A percentile compares a stretch with the other conserved stretches of the same genome.
phyloP scores from a whole-genome alignment of 257 asterid genomes.

The Solanum bulbocastanum region DNA sequence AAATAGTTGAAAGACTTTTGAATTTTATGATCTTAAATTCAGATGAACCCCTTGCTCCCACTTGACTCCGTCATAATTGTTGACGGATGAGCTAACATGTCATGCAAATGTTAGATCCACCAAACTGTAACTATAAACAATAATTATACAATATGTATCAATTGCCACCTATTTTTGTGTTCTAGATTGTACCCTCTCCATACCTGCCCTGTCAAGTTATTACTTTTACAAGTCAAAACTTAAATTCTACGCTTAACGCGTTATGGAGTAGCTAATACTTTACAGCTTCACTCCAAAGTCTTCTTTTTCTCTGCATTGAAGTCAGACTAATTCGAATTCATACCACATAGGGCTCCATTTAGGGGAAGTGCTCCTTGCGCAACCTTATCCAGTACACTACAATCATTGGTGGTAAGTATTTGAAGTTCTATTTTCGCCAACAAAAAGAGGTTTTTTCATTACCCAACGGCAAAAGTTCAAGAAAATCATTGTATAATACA shows the following conservation, averaged over 20 bases:
- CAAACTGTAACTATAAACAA: background rate
- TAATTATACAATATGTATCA: background rate
- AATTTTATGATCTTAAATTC: background rate
- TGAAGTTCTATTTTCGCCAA: background rate
- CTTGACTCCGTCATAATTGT: background rate
- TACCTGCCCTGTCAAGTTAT: background rate
- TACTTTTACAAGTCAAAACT: background rate
- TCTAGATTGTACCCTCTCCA: background rate
- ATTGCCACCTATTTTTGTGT: background rate
- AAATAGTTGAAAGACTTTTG: background rate
- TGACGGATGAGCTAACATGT: too few species aligned
- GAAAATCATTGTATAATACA: background rate
- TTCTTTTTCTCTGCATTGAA: too few species aligned
- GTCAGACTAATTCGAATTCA: fast-evolving
- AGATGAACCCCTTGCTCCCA: background rate
- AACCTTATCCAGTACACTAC: background rate
- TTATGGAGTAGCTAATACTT: background rate
- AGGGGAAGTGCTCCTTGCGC: background rate
- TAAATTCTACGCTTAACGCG: background rate
- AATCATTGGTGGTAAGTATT: background rate
- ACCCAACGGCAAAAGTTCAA: background rate
- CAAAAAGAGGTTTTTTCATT: background rate
- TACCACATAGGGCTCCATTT: background rate
- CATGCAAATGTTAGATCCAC: background rate
- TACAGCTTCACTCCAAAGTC: background rate